These are phyloP conservation scores for Tagetes patula DNA, from an alignment of 129 eudicot genomes.

Conservation along the genomic window DNA sequence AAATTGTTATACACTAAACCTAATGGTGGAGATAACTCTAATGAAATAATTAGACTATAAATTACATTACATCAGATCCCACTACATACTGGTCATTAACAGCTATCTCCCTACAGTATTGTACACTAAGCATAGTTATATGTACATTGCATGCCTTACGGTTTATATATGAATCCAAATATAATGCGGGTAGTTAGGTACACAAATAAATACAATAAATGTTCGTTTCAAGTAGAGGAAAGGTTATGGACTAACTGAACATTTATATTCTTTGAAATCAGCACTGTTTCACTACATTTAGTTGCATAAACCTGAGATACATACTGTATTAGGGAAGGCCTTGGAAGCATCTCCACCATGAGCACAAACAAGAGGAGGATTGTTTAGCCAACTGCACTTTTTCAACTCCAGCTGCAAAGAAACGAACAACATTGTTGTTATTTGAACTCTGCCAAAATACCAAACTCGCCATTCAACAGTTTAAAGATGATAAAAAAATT, in stretches of 20 bases:
- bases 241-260: neutral
- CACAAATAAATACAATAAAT: neutral
- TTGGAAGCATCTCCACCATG: slow-evolving; percentile 95
- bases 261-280: slow-evolving; percentile 7
- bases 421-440: neutral
- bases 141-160: slow-evolving; percentile 6
- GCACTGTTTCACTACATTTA: neutral
- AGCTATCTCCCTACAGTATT: neutral
- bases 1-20: neutral
- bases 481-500: neutral
- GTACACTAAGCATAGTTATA: neutral
- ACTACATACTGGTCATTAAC: neutral
- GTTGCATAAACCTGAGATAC: slow-evolving; percentile 26
- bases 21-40: slow-evolving; percentile 1
- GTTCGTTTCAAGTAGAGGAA: neutral
- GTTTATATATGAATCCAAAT: slow-evolving; percentile 1
- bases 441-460: slow-evolving; percentile 2
- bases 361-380: slow-evolving; percentile 94
- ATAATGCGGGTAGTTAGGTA: neutral
- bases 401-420: slow-evolving; percentile 61
- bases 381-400: slow-evolving; percentile 75
- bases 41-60: neutral
- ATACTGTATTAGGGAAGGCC: slow-evolving; percentile 97
- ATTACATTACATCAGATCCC: neutral
- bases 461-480: neutral